Base-by-base conservation (phyloP, 139 green algal genomes). In the Coelastrella sp. region DNA sequence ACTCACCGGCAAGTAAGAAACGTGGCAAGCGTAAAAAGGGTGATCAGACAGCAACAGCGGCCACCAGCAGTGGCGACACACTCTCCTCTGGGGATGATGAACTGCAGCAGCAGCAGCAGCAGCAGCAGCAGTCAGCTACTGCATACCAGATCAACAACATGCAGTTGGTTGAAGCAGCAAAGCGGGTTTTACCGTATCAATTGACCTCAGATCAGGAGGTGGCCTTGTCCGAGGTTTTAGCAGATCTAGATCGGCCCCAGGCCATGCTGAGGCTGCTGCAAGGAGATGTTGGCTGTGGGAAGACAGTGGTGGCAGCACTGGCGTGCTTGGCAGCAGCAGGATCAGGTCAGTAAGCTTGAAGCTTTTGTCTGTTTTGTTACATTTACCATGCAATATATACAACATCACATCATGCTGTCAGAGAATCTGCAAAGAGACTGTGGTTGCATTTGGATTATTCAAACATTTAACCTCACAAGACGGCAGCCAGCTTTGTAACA, bases 281-380 rank as follows among this genome's bases (percentile, higher is more conserved):
- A 92, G 98, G 98, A 8, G 98, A 99, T 87, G 98, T 99, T 20
- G 98, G 98, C 7, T 97, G 95, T 70, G 98, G 98, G 89, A 99
- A 99, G 90, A 98, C 97, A 0, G 94, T 96, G 19, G 96, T 99
- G 35, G 97, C 97, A 8, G 90, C 99, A 49, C 85, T 99, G 75
- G 94, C 97, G 5, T 92, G 97, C 92, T 84, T 98, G 79, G 95
- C 93, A 7, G 94, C 93, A 0, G 93, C 93, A 11, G 94, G 93
- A 15, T 93, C 85, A 80, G 93, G 93, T 83, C n/a, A 78, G 56
- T 0, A 10, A n/a, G 27, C 27, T 65, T 49, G 10, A 6, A 25
- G n/a, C 17, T 68, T 0, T 25, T n/a, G 12, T 72, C n/a, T 27
- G 8, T 70, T 24, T n/a, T 60, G 88, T 35, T 15, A 80, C 0